These are phyloP conservation scores for Halophytophthora polymorphica DNA, from an alignment of 352 stramenopile species.

Conservation along the genomic window DNA sequence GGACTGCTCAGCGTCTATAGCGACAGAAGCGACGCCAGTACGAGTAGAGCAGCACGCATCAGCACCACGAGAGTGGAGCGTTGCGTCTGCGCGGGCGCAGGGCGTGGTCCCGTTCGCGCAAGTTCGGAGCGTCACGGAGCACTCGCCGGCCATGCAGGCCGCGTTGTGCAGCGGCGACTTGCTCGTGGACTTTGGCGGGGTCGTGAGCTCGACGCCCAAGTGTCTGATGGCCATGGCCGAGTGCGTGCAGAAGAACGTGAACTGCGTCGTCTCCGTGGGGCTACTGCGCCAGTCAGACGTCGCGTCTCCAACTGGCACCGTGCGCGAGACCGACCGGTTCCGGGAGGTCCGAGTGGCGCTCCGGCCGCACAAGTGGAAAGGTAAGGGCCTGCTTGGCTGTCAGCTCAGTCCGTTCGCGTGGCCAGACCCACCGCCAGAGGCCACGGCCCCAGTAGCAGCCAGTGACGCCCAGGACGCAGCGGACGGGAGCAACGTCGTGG, in stretches of 20 bases:
- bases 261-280: constrained; percentile 27
- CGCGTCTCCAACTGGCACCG: not conserved
- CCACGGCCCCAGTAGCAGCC: not conserved
- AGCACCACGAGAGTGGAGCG: constrained; percentile 5
- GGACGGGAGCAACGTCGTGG: constrained; percentile 19
- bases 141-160: constrained; percentile 49
- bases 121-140: constrained; percentile 34
- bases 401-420: constrained; percentile 65
- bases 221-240: constrained; percentile 50
- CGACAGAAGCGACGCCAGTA: not conserved
- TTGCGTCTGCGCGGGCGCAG: constrained; percentile 6
- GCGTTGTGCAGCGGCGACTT: constrained; percentile 40
- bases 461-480: not conserved
- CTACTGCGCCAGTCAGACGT: constrained; percentile 26
- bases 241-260: constrained; percentile 43
- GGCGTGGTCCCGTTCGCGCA: constrained; percentile 40
- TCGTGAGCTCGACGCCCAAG: constrained; percentile 42
- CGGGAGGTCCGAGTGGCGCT: constrained; percentile 17
- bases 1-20: not conserved
- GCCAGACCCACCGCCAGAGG: constrained; percentile 10
- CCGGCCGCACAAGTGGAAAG: constrained; percentile 53
- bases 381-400: constrained; percentile 61
- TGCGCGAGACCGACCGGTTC: constrained; percentile 2
- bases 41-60: not conserved
- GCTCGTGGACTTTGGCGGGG: constrained; percentile 46